These are phyloP conservation scores for Penicillium thymicola DNA, from an alignment of 2,329 filamentous ascomycete species.

Conservation along the genomic window DNA sequence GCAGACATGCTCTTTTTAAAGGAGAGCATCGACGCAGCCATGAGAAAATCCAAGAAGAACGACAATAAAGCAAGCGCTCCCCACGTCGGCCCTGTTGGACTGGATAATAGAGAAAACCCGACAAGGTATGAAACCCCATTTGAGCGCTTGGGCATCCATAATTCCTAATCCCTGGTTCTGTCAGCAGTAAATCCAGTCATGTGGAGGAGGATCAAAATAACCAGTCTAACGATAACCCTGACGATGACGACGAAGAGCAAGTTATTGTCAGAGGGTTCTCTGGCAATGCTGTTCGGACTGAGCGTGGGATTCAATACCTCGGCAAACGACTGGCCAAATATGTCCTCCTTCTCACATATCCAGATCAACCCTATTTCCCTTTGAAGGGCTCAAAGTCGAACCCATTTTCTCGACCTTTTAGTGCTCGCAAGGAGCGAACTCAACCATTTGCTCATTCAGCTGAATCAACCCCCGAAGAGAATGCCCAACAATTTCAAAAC, in stretches of 20 bases:
- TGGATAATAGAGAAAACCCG: background rate
- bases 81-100: background rate
- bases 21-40: constrained; percentile 88
- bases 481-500: constrained; percentile 40
- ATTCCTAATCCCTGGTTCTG: background rate
- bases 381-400: constrained; percentile 53
- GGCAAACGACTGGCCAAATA: constrained; percentile 93
- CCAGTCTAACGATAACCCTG: constrained; percentile 16
- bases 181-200: background rate
- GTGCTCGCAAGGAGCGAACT: constrained; percentile 33
- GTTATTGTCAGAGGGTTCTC: constrained; percentile 87
- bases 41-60: constrained; percentile 61
- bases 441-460: constrained; percentile 39
- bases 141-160: background rate
- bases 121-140: background rate
- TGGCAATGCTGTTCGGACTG: constrained; percentile 85
- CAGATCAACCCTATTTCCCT: constrained; percentile 85
- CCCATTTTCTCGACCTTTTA: constrained; percentile 49
- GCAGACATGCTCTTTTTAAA: constrained; percentile 97
- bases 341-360: constrained; percentile 84
- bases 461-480: constrained; percentile 36
- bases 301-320: constrained; percentile 93
- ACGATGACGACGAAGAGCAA: constrained; percentile 60
- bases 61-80: constrained; percentile 57
- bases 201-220: background rate